Percentiles rank a stretch among this genome's conserved stretches.
These are phyloP conservation scores for Penicillium sp. DNA, from an alignment of 2,329 filamentous ascomycete genomes.

Conservation along the genomic window DNA sequence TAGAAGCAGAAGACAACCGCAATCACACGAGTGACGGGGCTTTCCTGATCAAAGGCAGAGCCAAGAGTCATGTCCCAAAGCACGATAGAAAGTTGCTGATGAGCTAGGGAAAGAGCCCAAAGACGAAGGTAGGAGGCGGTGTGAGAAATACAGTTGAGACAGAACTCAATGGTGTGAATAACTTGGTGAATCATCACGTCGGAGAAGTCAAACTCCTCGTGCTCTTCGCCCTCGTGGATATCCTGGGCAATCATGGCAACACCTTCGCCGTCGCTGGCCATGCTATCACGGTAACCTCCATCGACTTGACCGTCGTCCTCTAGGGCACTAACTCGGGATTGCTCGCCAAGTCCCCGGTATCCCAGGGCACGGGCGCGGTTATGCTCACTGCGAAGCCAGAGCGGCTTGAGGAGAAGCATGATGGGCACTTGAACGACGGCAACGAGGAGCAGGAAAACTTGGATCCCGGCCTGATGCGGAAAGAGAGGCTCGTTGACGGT, in stretches of 20 bases:
- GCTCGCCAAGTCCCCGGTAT: constrained; percentile 91
- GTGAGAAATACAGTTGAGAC: constrained; percentile 97
- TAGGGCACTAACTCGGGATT: constrained; percentile 79
- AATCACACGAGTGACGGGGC: constrained; percentile 68
- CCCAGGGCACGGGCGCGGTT: constrained; percentile 83
- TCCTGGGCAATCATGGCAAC: constrained; percentile 87
- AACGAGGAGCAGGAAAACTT: constrained; percentile 74
- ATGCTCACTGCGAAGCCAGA: constrained; percentile 91
- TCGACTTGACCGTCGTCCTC: constrained; percentile 80
- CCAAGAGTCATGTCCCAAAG: constrained; percentile 95
- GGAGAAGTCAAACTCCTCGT: constrained; percentile 95
- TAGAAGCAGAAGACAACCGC: constrained; percentile 80
- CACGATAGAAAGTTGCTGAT: constrained; percentile 95
- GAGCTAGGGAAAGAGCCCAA: constrained; percentile 93
- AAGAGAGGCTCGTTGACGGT: constrained; percentile 69
- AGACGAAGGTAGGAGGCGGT: constrained; percentile 98
- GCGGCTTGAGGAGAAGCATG: constrained; percentile 89
- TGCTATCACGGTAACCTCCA: constrained; percentile 62
- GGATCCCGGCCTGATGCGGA: constrained; percentile 70
- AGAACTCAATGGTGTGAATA: constrained; percentile 99
- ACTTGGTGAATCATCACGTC: constrained; percentile 99
- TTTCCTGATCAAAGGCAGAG: constrained; percentile 64
- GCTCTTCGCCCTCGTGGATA: constrained; percentile 70
- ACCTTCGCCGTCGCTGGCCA: constrained; percentile 75
- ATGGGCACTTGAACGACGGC: constrained; percentile 86